phyloP scores from a whole-genome alignment of 441 rosid species.

The Cnidoscolus chayamansa region DNA sequence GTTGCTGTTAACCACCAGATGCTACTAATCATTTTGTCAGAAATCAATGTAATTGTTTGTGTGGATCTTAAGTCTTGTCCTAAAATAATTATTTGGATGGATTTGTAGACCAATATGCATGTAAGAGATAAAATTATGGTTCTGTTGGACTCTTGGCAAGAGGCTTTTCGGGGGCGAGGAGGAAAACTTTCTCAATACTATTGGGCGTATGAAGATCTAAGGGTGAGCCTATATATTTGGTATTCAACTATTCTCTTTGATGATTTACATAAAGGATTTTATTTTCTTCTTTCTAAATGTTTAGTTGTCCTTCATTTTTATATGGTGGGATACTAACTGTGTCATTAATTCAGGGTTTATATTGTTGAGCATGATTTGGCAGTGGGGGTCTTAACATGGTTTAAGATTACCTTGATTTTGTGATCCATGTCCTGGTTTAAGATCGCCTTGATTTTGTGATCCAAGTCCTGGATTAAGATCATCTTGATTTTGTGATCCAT shows the following conservation, averaged over 20 bases:
- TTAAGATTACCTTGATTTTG: background rate
- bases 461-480: background rate
- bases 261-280: background rate
- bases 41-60: background rate
- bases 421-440: background rate
- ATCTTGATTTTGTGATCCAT: background rate
- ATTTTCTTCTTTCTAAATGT: background rate
- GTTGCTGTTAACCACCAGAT: background rate
- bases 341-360: background rate
- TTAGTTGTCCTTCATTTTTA: background rate
- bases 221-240: conserved; percentile 43
- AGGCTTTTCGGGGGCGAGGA: conserved; percentile 94
- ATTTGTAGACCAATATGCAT: conserved; percentile 74
- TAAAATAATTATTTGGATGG: background rate
- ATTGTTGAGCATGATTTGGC: background rate
- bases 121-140: conserved; percentile 83
- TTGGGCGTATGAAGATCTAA: conserved; percentile 83
- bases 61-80: background rate
- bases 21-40: background rate
- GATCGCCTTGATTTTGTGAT: background rate
- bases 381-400: background rate
- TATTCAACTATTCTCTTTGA: background rate
- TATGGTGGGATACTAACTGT: background rate
- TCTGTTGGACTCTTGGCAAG: conserved; percentile 93
- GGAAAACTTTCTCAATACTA: conserved; percentile 86